Evolutionary conservation across 2,329 filamentous ascomycete genomes (phyloP).

Genomic region (Teratosphaeria gauchensis): DNA sequence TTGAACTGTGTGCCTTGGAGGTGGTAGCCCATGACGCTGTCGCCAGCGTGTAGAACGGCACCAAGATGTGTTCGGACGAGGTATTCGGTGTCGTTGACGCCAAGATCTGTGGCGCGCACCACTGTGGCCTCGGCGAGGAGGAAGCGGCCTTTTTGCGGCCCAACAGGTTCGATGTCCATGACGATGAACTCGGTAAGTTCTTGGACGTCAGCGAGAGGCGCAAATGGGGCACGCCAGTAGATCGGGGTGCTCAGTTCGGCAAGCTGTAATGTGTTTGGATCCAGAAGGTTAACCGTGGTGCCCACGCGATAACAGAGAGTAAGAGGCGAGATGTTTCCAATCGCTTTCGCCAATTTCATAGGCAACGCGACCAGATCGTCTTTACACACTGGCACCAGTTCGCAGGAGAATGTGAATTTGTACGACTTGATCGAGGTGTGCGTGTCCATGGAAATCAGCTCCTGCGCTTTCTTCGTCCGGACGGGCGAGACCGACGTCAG

Average conservation of each 20-base stretch:
- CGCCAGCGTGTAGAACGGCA: conserved; percentile 72
- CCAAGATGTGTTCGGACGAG: conserved; percentile 87
- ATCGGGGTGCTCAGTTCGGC: conserved; percentile 71
- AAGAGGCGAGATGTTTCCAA: conserved; percentile 82
- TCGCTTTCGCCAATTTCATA: conserved; percentile 73
- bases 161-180: conserved; percentile 81
- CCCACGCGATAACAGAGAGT: conserved; percentile 80
- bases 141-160: conserved; percentile 68
- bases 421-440: conserved; percentile 87
- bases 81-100: conserved; percentile 76
- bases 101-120: conserved; percentile 76
- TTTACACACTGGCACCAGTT: conserved; percentile 91
- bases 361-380: conserved; percentile 93
- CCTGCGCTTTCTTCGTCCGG: conserved; percentile 73
- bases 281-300: conserved; percentile 79
- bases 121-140: conserved; percentile 80
- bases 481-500: conserved; percentile 72
- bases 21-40: conserved; percentile 92
- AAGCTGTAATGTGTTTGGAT: conserved; percentile 83
- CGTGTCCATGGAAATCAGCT: conserved; percentile 85
- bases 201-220: conserved; percentile 69
- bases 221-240: conserved; percentile 89
- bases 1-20: conserved; percentile 87
- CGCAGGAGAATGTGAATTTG: conserved; percentile 87
- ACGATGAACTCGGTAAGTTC: conserved; percentile 88